phyloP scores from a whole-genome alignment of 208 protist species.

The Angomonas deanei region DNA sequence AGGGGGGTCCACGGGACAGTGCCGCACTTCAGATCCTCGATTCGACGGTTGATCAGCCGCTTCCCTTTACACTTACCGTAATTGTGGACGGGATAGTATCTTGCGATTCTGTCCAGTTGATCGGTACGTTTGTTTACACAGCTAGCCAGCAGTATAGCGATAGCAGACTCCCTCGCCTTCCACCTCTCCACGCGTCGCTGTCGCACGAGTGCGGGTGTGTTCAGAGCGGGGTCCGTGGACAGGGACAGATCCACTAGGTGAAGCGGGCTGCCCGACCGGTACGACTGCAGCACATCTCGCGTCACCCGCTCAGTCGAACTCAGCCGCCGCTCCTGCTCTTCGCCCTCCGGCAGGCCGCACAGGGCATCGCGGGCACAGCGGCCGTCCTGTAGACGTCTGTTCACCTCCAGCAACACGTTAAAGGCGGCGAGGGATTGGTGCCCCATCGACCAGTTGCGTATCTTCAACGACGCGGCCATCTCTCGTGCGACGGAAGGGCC shows the following conservation, averaged over 20 bases:
- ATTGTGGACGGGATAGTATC: constrained; percentile 36
- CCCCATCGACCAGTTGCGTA: constrained; percentile 9
- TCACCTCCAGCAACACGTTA: constrained; percentile 12
- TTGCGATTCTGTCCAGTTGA: constrained; percentile 17
- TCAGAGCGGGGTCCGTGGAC: background rate
- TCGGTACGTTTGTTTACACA: constrained; percentile 15
- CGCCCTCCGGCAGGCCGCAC: too few species aligned
- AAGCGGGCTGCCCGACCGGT: background rate
- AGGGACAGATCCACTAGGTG: background rate
- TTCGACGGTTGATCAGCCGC: too few species aligned
- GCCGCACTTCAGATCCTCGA: too few species aligned
- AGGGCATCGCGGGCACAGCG: background rate
- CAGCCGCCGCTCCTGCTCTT: too few species aligned
- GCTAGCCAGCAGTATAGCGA: constrained; percentile 19
- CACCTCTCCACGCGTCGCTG: background rate
- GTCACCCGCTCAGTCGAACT: too few species aligned
- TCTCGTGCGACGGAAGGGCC: too few species aligned
- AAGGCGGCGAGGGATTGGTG: constrained; percentile 11
- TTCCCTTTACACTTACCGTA: constrained; percentile 33
- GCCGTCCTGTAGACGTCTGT: constrained; percentile 4
- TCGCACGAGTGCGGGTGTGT: background rate
- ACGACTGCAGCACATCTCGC: background rate
- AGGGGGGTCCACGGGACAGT: too few species aligned
- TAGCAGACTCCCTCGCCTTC: constrained; percentile 9
- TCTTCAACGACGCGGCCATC: too few species aligned